phyloP scores from a whole-genome alignment of 2,329 filamentous ascomycete species.

The Leptosphaerulina australis region DNA sequence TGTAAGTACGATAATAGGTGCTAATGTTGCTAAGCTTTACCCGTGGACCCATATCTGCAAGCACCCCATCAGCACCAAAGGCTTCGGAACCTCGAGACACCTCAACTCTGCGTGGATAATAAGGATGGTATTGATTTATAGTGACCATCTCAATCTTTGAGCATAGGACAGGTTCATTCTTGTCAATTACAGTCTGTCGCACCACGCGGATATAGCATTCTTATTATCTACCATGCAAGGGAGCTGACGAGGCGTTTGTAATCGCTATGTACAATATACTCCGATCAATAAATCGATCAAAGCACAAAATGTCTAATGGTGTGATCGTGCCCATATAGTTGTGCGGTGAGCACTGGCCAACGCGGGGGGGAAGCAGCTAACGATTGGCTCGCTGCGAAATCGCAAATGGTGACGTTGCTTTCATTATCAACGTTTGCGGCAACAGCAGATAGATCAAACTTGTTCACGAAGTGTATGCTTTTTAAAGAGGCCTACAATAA shows the following conservation, averaged over 20 bases:
- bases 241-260: not conserved
- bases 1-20: too few relatives aligned
- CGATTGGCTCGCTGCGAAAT: not conserved
- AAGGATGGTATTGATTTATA: not conserved
- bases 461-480: too few relatives aligned
- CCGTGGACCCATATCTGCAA: conserved; percentile 30
- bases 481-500: not conserved
- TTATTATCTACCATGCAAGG: not conserved
- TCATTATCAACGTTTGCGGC: not conserved
- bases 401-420: conserved; percentile 15
- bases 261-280: conserved; percentile 1
- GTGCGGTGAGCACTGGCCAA: not conserved
- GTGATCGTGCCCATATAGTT: not conserved
- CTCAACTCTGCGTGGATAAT: conserved; percentile 35
- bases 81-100: conserved; percentile 32
- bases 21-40: conserved; percentile 40
- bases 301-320: not conserved
- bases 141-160: conserved; percentile 17
- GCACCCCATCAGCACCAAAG: conserved; percentile 12
- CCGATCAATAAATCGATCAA: not conserved
- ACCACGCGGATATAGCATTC: not conserved
- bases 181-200: not conserved
- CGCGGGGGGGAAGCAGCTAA: conserved; percentile 1
- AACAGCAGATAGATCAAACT: not conserved
- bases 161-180: conserved; percentile 1